A percentile compares a stretch with the other conserved stretches of the same genome.
These are phyloP conservation scores for Epichloe amarillans DNA, from an alignment of 2,329 filamentous ascomycete genomes.

Conservation along the genomic window DNA sequence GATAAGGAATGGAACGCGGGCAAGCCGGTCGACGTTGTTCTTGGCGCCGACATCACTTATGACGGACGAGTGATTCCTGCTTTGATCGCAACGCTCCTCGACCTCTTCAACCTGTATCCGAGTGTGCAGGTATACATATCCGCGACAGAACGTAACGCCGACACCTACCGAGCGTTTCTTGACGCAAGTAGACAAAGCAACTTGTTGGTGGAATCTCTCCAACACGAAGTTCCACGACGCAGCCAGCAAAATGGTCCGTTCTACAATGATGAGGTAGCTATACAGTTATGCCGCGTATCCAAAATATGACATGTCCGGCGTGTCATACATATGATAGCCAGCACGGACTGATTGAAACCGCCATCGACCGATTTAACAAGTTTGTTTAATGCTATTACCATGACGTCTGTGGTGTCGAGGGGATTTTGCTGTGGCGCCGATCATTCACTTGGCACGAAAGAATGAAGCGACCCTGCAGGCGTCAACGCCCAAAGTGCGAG, in stretches of 20 bases:
- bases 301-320: constrained; percentile 3
- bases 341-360: too few species aligned
- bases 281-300: constrained; percentile 34
- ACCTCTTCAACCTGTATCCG: constrained; percentile 46
- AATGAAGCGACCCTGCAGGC: neutral
- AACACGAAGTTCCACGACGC: constrained; percentile 25
- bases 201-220: constrained; percentile 29
- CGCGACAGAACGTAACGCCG: constrained; percentile 55
- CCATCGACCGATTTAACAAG: too few species aligned
- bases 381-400: neutral
- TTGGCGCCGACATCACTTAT: constrained; percentile 72
- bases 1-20: constrained; percentile 37
- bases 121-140: constrained; percentile 49
- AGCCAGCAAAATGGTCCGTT: constrained; percentile 47
- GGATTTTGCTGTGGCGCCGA: neutral
- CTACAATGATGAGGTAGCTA: constrained; percentile 45
- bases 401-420: neutral
- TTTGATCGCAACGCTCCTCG: constrained; percentile 49
- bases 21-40: constrained; percentile 43
- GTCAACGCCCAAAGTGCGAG: neutral
- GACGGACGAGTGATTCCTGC: constrained; percentile 50
- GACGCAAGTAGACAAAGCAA: constrained; percentile 38
- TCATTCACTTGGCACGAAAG: neutral
- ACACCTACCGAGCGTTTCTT: constrained; percentile 54
- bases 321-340: too few species aligned